Base-by-base conservation (phyloP, 2,329 filamentous ascomycete species). In the Xylariales sp. region DNA sequence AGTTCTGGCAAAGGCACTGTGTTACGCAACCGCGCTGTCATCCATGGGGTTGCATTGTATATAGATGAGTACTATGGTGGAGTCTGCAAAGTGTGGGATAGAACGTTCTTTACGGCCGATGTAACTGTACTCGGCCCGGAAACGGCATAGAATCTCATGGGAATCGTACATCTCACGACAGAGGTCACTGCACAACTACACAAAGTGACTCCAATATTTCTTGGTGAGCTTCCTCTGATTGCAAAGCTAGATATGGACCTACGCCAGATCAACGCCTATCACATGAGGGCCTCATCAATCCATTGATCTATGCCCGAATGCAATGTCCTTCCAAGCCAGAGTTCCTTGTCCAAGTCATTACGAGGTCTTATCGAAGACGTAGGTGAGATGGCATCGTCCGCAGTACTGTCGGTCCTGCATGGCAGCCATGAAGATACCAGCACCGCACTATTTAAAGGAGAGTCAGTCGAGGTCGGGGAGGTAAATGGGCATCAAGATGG, bases 391-490 rank as follows among this genome's bases (percentile, higher is more conserved):
- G 78, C 80, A 84, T 53, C 78, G 78, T 59, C 80, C 80, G 59
- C 89, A 95, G 85, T 96, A 95, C 77, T 98, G 94, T 70, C 93
- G 88, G 78, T 98, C 95, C 76, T 95, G 86, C 90, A 97, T 97
- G 69, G 93, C 88, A 69, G 93, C 93, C 93, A 98, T 98, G 86
- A 98, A 98, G 78, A 98, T 85, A 90, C 93, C 93, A 63, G 94
- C 93, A 82, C 93, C 93, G 74, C 93, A 98, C 89, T 95, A 51
- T 36, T 40, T 37, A 11, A 15, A 25, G 6, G 4, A 21, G 14
- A 14, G 40, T 42, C 32, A 37, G 40, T 35, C n/a, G 2, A n/a
- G 22, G 21, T 14, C 1, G 6, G 28, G 5, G 8, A 7, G 24
- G 16, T 31, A 32, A 5, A 11, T 12, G 12, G 27, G 15, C 9